Evolutionary conservation across 768 basidiomycete genomes (phyloP), one percentile per base, ranked within the genome.

Genomic region (Amanita molliuscula): DNA sequence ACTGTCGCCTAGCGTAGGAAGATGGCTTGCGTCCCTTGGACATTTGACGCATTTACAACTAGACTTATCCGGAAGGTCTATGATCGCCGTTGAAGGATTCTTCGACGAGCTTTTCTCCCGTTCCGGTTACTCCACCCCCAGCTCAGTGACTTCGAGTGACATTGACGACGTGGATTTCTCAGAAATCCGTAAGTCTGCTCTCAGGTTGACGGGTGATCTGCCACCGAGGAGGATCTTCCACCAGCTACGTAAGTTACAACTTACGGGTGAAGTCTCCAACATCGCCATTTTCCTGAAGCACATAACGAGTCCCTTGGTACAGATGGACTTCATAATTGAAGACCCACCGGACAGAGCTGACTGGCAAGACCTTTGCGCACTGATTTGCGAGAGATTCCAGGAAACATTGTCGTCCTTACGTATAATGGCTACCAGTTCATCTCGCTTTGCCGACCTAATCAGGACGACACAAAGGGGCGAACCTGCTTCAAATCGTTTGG

Each of bases 161-260:
- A 86, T 82, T 56, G 84, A 85, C 45, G 84, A 87, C 54, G 86
- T 81, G 52, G 87, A 89, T 62, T 87, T 88, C 56, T 76, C 81
- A 35, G 80, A 84, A 52, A 78, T 83, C 51, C 80, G 82, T 57
- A 86, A 82, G 65, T 82, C 84, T 21, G 72, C 76, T 18, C 71
- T 82, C 56, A 75, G 77, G 52, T 66, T 86, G 54, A 82, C 81
- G 4, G 79, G 75, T 21, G 81, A 84, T 59, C 64, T 76, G 46
- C 73, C 70, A 36, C 70, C 76, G 43, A 73, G 72, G 54, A 74
- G 73, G 31, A 74, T 77, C 7, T 89, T 86, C 61, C 61, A 70
- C 13, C 68, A 73, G 44, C 66, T 89, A 57, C 74, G 70, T 51
- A 76, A 70, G 54, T 69, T 89, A 36, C 78, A 80, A 29, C 70